Evolutionary conservation across 441 rosid genomes (phyloP), one percentile per base, ranked within the genome.

Genomic region (Mallotus japonicus): DNA sequence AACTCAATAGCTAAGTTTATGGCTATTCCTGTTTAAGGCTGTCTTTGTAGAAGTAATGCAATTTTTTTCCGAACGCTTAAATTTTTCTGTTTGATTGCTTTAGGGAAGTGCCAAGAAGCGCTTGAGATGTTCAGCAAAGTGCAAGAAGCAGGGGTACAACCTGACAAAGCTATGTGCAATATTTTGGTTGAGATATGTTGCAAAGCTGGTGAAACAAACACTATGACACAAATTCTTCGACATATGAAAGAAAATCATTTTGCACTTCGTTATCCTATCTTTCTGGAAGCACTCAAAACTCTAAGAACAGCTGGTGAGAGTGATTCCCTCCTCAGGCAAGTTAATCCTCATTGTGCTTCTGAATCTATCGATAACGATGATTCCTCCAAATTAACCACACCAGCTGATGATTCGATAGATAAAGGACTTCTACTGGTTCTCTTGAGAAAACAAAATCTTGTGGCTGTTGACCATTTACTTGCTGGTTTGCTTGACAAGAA

Each of bases 101-200:
- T 77, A 93, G 98, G 93, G 3, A 93, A 88, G 79, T 83, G 78
- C 51, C 82, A 79, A 71, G 93, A 90, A 77, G 93, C 96, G 42
- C 82, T 89, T 4, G 89, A 87, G 53, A 90, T 92, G 69, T 93
- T 91, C 80, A 78, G 71, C 76, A 85, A 82, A 73, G 92, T 91
- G 97, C 97, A 89, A 83, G 97, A 90, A 56, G 87, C 87, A 13
- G 89, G 90, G 57, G 89, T 88, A 69, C 83, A 80, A 51, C 97
- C 97, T 40, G 98, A 93, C 84, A 93, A 93, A 86, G 93, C 98
- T 64, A 86, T 90, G 54, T 90, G 98, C 83, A 93, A 89, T 75
- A 88, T 90, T 82, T 85, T 91, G 89, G 82, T 92, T 2, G 82
- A 79, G 79, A 90, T 81, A 79, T 89, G 93, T 73, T 89, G 92